A percentile compares a stretch with the other conserved stretches of the same genome.
phyloP scores from a whole-genome alignment of 495 filamentous ascomycete genomes.

The Penicillium tannophilum region DNA sequence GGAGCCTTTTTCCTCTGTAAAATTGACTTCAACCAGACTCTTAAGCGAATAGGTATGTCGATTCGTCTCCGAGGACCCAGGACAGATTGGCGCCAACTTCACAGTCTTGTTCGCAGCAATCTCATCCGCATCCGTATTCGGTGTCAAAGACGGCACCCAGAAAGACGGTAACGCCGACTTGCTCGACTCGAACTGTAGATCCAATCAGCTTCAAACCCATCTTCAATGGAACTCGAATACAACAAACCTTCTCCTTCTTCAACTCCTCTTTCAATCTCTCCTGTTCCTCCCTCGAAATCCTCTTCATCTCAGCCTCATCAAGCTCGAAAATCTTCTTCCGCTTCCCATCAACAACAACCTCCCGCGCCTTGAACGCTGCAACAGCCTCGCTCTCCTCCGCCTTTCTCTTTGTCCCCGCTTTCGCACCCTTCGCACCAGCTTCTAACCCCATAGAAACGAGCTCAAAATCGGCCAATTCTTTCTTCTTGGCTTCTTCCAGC shows the following conservation, averaged over 20 bases:
- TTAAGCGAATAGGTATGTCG: constrained; percentile 83
- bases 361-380: constrained; percentile 56
- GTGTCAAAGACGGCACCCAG: constrained; percentile 89
- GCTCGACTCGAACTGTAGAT: constrained; percentile 46
- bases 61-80: constrained; percentile 67
- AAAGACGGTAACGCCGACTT: constrained; percentile 85
- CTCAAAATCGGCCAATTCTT: constrained; percentile 44
- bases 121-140: constrained; percentile 54
- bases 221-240: not conserved
- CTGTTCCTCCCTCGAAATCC: constrained; percentile 69
- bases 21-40: constrained; percentile 75
- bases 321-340: constrained; percentile 66
- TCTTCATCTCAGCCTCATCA: constrained; percentile 75
- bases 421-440: constrained; percentile 8
- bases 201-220: not conserved
- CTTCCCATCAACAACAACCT: constrained; percentile 61
- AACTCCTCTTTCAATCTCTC: constrained; percentile 67
- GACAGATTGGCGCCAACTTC: constrained; percentile 79
- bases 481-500: constrained; percentile 35
- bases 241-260: constrained; percentile 71
- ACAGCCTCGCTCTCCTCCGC: constrained; percentile 31
- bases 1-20: constrained; percentile 66
- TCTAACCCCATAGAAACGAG: constrained; percentile 48
- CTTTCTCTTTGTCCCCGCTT: constrained; percentile 31
- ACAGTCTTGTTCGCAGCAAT: constrained; percentile 56